Percentiles rank a stretch among this genome's conserved stretches.
Conservation (phyloP, 2,329 filamentous ascomycete genomes). For the Talaromyces sp. region DNA sequence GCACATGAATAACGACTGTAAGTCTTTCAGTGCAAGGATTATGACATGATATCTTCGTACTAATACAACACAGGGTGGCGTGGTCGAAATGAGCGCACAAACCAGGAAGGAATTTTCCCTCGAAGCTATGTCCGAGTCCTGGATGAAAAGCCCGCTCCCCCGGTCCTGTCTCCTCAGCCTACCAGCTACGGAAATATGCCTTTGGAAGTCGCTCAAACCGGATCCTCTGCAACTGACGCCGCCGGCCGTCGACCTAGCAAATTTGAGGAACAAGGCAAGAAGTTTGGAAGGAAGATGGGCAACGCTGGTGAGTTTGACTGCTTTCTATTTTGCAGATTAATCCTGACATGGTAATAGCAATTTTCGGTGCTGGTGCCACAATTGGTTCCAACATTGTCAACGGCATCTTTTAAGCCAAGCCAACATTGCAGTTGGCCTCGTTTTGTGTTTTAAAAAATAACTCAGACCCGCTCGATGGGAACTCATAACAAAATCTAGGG, state of each 20-base stretch:
- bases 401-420: slow-evolving; percentile 67
- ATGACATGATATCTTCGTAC: background rate
- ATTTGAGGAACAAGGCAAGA: slow-evolving; percentile 75
- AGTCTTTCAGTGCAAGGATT: slow-evolving; percentile 19
- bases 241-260: slow-evolving; percentile 56
- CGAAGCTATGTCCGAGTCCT: slow-evolving; percentile 75
- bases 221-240: slow-evolving; percentile 38
- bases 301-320: slow-evolving; percentile 51
- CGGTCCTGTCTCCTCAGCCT: slow-evolving; percentile 37
- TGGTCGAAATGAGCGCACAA: slow-evolving; percentile 78
- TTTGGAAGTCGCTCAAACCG: slow-evolving; percentile 65
- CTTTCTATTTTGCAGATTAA: background rate
- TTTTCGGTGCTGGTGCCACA: slow-evolving; percentile 90
- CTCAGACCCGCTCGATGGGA: background rate
- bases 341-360: slow-evolving; percentile 49
- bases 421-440: background rate
- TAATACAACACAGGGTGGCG: slow-evolving; percentile 60
- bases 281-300: slow-evolving; percentile 92
- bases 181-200: slow-evolving; percentile 61
- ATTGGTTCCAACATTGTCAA: slow-evolving; percentile 89
- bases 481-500: slow-evolving; percentile 10
- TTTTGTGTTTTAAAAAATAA: slow-evolving; percentile 8
- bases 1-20: slow-evolving; percentile 93
- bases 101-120: slow-evolving; percentile 90
- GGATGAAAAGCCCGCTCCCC: slow-evolving; percentile 56